These are phyloP conservation scores for Silene coronaria DNA, from an alignment of 179 eudicot genomes.

Conservation along the genomic window DNA sequence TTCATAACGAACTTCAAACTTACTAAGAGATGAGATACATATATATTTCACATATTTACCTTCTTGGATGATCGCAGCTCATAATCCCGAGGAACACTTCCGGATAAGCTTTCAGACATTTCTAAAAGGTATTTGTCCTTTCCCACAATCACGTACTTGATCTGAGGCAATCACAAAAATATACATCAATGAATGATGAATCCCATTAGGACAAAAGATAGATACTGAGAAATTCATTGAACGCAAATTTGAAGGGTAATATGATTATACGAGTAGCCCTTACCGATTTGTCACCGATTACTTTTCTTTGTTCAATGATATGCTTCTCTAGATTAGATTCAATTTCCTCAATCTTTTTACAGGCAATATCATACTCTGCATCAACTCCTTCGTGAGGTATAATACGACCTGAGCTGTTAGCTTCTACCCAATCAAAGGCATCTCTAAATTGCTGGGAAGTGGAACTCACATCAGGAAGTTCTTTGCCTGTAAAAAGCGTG, in stretches of 20 bases:
- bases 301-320: constrained; percentile 63
- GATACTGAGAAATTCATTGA: constrained; percentile 10
- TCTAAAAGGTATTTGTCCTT: constrained; percentile 89
- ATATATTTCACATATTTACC: constrained; percentile 33
- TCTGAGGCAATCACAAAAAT: constrained; percentile 38
- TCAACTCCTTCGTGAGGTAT: constrained; percentile 86
- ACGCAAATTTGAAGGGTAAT: background rate
- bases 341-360: constrained; percentile 49
- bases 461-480: constrained; percentile 60
- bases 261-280: background rate
- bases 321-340: constrained; percentile 57
- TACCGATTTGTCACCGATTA: constrained; percentile 69
- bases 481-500: constrained; percentile 52
- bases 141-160: constrained; percentile 71
- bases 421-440: constrained; percentile 93
- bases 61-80: constrained; percentile 90
- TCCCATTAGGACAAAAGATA: constrained; percentile 12
- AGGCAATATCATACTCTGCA: constrained; percentile 67
- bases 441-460: constrained; percentile 60
- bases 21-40: background rate
- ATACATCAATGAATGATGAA: constrained; percentile 7
- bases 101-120: constrained; percentile 63
- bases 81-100: constrained; percentile 53
- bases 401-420: constrained; percentile 79
- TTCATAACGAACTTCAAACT: constrained; percentile 4